phyloP scores from a whole-genome alignment of 331 rosid genomes.

The Prunus yedoensis region DNA sequence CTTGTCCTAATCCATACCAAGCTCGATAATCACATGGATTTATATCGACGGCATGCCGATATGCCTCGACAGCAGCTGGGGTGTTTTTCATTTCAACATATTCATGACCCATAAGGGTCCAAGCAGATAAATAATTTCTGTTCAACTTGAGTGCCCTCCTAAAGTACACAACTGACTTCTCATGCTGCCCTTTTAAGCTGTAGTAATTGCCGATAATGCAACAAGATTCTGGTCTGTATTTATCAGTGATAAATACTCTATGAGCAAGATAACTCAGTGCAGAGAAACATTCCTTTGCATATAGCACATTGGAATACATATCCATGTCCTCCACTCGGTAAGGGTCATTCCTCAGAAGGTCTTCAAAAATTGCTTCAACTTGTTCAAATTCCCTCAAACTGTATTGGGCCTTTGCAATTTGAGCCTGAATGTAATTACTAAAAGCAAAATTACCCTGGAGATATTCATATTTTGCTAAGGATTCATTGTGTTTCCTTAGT shows the following conservation, averaged over 20 bases:
- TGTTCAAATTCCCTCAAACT: constrained; percentile 83
- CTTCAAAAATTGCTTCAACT: constrained; percentile 91
- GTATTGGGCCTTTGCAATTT: constrained; percentile 85
- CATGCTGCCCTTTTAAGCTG: constrained; percentile 92
- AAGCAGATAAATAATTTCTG: constrained; percentile 83
- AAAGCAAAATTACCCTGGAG: constrained; percentile 65
- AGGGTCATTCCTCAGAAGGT: constrained; percentile 82
- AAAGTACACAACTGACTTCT: constrained; percentile 82
- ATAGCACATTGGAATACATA: constrained; percentile 90
- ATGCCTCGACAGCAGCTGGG: constrained; percentile 92
- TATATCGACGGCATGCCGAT: constrained; percentile 87
- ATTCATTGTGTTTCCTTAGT: constrained; percentile 76
- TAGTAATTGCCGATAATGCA: constrained; percentile 93
- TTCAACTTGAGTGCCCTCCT: constrained; percentile 88
- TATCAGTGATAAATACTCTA: constrained; percentile 86
- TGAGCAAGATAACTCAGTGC: constrained; percentile 91
- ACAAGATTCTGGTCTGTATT: constrained; percentile 92
- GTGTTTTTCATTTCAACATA: constrained; percentile 93
- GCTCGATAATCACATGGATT: constrained; percentile 87
- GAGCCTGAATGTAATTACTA: constrained; percentile 85
- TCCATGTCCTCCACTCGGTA: constrained; percentile 95
- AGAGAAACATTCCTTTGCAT: constrained; percentile 78
- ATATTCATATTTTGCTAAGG: constrained; percentile 64
- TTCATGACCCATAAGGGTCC: constrained; percentile 98
- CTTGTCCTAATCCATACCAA: constrained; percentile 96